Percentiles rank a stretch among this genome's conserved stretches.
These are phyloP conservation scores for Pinus tabuliformis DNA, from an alignment of 75 land plant species.

Conservation along the genomic window DNA sequence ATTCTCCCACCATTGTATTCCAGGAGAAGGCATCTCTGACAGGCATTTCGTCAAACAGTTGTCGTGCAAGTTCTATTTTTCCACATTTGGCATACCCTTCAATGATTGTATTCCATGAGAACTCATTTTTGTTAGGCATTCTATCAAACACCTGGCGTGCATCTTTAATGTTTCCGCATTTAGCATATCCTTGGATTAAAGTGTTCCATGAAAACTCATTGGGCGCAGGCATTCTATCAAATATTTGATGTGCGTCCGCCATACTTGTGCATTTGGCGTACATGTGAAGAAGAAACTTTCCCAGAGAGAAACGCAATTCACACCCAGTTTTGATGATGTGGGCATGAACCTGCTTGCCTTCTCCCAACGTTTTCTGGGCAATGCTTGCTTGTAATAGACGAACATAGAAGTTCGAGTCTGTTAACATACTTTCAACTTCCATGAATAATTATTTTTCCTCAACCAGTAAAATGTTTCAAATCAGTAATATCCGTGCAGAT, in stretches of 20 bases:
- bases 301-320: slow-evolving; percentile 1
- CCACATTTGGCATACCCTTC: slow-evolving; percentile 32
- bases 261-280: slow-evolving; percentile 33
- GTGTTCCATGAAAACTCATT: slow-evolving; percentile 72
- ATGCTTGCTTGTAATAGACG: background rate
- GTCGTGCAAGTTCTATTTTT: slow-evolving; percentile 19
- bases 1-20: slow-evolving; percentile 49
- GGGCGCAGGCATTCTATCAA: slow-evolving; percentile 24
- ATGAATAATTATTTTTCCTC: background rate
- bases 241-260: slow-evolving; percentile 36
- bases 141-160: slow-evolving; percentile 23
- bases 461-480: no score
- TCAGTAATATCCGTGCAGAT: no score
- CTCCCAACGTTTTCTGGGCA: background rate
- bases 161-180: slow-evolving; percentile 21
- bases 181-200: slow-evolving; percentile 50
- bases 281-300: background rate
- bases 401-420: background rate
- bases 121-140: slow-evolving; percentile 43
- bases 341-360: background rate
- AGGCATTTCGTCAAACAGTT: slow-evolving; percentile 28
- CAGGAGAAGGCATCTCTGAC: slow-evolving; percentile 25
- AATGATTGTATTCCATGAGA: slow-evolving; percentile 24
- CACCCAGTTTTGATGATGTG: slow-evolving; percentile 5
- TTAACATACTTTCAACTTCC: no score